These are phyloP conservation scores for Phytopythium litorale DNA, from an alignment of 352 stramenopile genomes.

Conservation along the genomic window DNA sequence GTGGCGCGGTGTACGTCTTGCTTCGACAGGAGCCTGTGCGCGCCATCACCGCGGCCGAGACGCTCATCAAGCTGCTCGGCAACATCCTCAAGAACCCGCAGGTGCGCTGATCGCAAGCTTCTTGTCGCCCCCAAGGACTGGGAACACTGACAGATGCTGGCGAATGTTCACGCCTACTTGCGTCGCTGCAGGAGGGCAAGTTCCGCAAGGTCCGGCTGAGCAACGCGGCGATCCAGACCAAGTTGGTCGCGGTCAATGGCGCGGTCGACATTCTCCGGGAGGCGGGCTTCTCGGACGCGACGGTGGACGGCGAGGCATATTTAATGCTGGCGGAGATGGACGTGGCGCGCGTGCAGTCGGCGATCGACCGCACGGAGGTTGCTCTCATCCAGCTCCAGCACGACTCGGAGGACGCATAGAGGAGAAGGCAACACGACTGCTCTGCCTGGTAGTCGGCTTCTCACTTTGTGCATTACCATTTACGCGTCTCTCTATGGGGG, in stretches of 20 bases:
- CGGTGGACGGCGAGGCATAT: constrained; percentile 48
- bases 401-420: constrained; percentile 26
- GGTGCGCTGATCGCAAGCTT: constrained; percentile 19
- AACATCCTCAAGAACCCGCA: constrained; percentile 62
- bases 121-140: no score
- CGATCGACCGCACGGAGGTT: constrained; percentile 58
- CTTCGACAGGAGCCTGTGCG: constrained; percentile 42
- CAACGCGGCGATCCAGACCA: constrained; percentile 57
- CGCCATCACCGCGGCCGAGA: constrained; percentile 56
- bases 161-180: no score
- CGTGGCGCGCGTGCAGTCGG: constrained; percentile 43
- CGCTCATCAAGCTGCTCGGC: constrained; percentile 64
- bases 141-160: no score
- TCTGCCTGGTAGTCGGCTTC: background rate
- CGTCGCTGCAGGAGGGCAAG: constrained; percentile 70
- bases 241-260: constrained; percentile 53
- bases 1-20: constrained; percentile 55
- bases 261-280: constrained; percentile 56
- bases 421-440: background rate
- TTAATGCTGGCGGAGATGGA: constrained; percentile 45
- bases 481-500: background rate
- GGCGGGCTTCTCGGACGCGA: constrained; percentile 40
- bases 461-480: background rate
- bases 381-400: constrained; percentile 63
- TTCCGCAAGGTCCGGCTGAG: constrained; percentile 63